Conservation (phyloP, 2,329 filamentous ascomycete species). For the Colletotrichum viniferum region DNA sequence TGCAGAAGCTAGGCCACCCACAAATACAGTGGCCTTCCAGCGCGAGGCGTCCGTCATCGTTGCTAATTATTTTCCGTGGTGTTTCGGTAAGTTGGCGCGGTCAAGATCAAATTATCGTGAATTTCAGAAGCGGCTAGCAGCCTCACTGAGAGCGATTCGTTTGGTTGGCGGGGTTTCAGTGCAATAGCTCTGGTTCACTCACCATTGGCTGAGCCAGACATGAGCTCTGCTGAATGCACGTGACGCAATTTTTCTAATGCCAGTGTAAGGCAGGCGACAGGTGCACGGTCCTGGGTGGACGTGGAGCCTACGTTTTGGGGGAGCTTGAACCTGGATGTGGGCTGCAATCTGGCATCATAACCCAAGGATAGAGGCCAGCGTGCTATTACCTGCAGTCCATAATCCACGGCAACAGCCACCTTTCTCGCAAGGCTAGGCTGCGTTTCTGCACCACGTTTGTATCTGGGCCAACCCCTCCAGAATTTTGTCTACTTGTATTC, state of each 20-base stretch:
- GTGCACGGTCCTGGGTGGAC: conserved; percentile 12
- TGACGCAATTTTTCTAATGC: conserved; percentile 1
- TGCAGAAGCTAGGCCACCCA: conserved; percentile 82
- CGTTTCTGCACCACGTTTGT: conserved; percentile 7
- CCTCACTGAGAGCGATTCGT: conserved; percentile 4
- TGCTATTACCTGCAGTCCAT: not conserved
- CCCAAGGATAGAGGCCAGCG: conserved; percentile 13
- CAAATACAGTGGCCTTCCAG: conserved; percentile 90
- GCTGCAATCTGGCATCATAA: conserved; percentile 26
- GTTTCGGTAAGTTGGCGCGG: not conserved
- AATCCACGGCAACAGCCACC: conserved; percentile 11
- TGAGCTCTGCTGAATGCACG: conserved; percentile 2
- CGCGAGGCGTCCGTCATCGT: conserved; percentile 81
- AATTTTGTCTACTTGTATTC: not conserved
- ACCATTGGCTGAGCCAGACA: conserved; percentile 2
- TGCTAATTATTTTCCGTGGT: conserved; percentile 16
- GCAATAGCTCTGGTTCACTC: not conserved
- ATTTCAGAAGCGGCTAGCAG: not conserved
- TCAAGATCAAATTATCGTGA: not conserved
- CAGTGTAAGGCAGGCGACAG: not conserved
- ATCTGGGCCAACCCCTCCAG: conserved; percentile 2
- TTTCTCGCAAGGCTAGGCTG: conserved; percentile 12
- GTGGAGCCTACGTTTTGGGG: not conserved
- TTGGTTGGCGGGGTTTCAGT: conserved; percentile 9
- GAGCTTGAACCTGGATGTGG: conserved; percentile 20